phyloP scores from a whole-genome alignment of 176 grass and related monocot species.

The Carex kokanica region DNA sequence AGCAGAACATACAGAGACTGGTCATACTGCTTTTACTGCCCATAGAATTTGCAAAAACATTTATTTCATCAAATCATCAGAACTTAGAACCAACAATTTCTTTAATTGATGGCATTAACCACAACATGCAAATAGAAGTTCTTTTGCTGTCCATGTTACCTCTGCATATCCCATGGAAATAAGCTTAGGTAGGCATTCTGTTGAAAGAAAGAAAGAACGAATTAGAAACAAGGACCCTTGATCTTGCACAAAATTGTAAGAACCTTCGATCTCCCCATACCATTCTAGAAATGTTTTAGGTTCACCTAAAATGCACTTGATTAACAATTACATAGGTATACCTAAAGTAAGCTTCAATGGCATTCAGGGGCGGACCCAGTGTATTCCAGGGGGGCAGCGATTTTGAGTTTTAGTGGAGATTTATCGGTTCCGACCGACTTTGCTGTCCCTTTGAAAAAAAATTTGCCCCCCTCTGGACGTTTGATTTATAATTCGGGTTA shows the following conservation, averaged over 20 bases:
- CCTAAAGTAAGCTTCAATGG: neutral
- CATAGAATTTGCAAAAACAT: conserved; percentile 2
- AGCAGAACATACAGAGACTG: conserved; percentile 6
- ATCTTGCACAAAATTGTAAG: neutral
- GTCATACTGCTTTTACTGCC: neutral
- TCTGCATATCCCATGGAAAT: conserved; percentile 70
- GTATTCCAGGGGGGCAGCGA: too few relatives aligned
- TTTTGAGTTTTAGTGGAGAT: too few relatives aligned
- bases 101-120: conserved; percentile 33
- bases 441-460: too few relatives aligned
- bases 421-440: too few relatives aligned
- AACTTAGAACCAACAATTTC: conserved; percentile 3
- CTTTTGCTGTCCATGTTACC: conserved; percentile 89
- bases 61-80: conserved; percentile 17
- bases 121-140: conserved; percentile 90
- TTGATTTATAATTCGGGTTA: too few relatives aligned
- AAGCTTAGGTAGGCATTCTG: conserved; percentile 84
- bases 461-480: too few relatives aligned
- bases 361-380: too few relatives aligned
- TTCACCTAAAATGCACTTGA: neutral
- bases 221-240: too few relatives aligned
- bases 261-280: neutral
- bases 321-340: neutral
- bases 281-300: neutral
- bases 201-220: neutral